phyloP scores from a whole-genome alignment of 495 filamentous ascomycete genomes.

The Amorphotheca resinae region DNA sequence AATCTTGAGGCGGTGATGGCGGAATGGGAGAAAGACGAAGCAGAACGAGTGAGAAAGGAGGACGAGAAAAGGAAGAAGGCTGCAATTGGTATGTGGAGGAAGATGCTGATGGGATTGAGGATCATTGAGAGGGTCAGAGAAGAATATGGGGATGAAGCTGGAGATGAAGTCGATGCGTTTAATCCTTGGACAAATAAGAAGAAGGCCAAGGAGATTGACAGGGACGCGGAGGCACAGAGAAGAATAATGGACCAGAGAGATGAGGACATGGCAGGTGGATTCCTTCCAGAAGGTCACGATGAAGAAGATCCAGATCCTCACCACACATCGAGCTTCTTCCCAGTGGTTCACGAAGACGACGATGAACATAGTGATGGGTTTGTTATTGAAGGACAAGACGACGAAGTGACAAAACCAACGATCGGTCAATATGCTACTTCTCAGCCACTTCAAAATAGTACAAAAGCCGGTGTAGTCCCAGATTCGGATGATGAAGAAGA shows the following conservation, averaged over 20 bases:
- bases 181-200: constrained; percentile 23
- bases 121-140: constrained; percentile 67
- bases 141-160: constrained; percentile 55
- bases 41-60: constrained; percentile 64
- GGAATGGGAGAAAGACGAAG: constrained; percentile 71
- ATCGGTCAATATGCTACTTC: constrained; percentile 13
- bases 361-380: constrained; percentile 19
- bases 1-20: constrained; percentile 63
- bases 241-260: constrained; percentile 19
- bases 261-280: constrained; percentile 43
- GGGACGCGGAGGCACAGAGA: constrained; percentile 13
- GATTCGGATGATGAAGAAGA: constrained; percentile 6
- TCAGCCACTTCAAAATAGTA: constrained; percentile 7
- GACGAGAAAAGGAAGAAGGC: constrained; percentile 67
- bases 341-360: constrained; percentile 17
- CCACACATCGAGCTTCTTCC: constrained; percentile 15
- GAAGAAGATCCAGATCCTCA: constrained; percentile 15
- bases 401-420: not conserved
- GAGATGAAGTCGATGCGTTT: constrained; percentile 30
- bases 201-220: constrained; percentile 12
- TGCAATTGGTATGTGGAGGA: constrained; percentile 70
- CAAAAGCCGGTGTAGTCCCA: not conserved
- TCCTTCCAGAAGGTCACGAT: constrained; percentile 36
- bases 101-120: constrained; percentile 71
- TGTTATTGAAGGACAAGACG: constrained; percentile 15